phyloP scores from a whole-genome alignment of 768 basidiomycete genomes.

The Gloeophyllum trabeum region DNA sequence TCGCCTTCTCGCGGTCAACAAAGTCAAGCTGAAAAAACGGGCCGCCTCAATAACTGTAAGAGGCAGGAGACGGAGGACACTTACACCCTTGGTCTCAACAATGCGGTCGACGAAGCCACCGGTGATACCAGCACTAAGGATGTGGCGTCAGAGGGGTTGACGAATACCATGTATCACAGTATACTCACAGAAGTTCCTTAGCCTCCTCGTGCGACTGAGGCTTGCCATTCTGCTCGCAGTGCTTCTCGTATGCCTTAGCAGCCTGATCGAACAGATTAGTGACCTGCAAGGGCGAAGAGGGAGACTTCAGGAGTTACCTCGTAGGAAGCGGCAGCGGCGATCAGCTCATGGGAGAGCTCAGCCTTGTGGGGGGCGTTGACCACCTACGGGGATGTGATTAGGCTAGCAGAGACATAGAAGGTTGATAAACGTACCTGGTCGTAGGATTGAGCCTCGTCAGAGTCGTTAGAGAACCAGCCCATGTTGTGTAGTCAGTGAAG shows the following conservation, averaged over 20 bases:
- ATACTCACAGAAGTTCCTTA: constrained; percentile 38
- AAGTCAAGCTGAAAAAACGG: constrained; percentile 25
- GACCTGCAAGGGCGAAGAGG: not conserved
- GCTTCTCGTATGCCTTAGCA: constrained; percentile 50
- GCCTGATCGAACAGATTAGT: constrained; percentile 26
- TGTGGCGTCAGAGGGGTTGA: not conserved
- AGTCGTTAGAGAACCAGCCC: constrained; percentile 31
- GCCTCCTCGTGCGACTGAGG: constrained; percentile 38
- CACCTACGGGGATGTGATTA: constrained; percentile 22
- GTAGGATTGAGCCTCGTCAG: constrained; percentile 30
- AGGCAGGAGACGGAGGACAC: constrained; percentile 6
- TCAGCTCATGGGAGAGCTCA: constrained; percentile 49
- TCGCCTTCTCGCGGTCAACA: constrained; percentile 30
- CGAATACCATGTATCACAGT: not conserved
- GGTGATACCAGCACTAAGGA: constrained; percentile 37
- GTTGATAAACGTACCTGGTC: constrained; percentile 20
- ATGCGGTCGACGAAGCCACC: constrained; percentile 42
- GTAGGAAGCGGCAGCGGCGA: constrained; percentile 57
- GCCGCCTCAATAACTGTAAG: not conserved
- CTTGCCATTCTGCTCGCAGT: constrained; percentile 35
- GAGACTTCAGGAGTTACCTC: constrained; percentile 26
- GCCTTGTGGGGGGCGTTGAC: constrained; percentile 42
- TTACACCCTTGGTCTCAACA: constrained; percentile 47
- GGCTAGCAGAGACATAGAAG: constrained; percentile 2
- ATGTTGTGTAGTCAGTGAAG: constrained; percentile 17